Evolutionary conservation across 1,284 basidiomycete genomes (phyloP).

Genomic region (Tilletia caries): DNA sequence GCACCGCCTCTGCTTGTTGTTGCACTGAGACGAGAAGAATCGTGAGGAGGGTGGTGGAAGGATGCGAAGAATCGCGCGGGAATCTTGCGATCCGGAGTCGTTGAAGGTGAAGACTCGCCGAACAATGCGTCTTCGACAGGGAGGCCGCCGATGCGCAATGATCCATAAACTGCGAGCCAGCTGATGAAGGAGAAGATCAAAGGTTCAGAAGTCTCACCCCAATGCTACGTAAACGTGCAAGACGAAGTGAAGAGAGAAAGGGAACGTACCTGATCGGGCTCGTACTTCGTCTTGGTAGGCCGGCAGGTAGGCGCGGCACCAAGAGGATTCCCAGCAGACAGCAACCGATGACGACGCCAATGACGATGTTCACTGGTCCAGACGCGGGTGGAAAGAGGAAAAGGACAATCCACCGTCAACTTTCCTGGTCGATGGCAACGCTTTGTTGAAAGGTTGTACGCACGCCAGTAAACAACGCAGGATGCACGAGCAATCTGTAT

Average conservation of each 20-base stretch:
- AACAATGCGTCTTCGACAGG: not conserved
- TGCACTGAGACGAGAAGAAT: no score
- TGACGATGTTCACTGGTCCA: not conserved
- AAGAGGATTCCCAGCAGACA: not conserved
- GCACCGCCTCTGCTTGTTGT: no score
- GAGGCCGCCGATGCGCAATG: not conserved
- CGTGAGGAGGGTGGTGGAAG: not conserved
- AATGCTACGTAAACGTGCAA: no score
- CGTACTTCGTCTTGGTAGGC: not conserved
- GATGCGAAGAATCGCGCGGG: not conserved
- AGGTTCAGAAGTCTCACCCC: no score
- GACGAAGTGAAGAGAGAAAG: no score
- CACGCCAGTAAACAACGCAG: not conserved
- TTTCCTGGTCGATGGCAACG: no score
- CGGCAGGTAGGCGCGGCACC: slow-evolving; percentile 4
- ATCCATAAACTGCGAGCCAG: not conserved
- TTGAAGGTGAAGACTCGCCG: not conserved
- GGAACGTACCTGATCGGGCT: slow-evolving; percentile 5
- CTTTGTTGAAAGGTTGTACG: no score
- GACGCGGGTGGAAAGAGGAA: no score
- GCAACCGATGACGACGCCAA: not conserved
- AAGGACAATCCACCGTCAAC: no score
- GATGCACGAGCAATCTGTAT: not conserved
- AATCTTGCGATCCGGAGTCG: not conserved
- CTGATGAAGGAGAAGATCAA: no score